Evolutionary conservation across 768 basidiomycete genomes (phyloP).

Genomic region (Tylopilus rubrobrunneus): DNA sequence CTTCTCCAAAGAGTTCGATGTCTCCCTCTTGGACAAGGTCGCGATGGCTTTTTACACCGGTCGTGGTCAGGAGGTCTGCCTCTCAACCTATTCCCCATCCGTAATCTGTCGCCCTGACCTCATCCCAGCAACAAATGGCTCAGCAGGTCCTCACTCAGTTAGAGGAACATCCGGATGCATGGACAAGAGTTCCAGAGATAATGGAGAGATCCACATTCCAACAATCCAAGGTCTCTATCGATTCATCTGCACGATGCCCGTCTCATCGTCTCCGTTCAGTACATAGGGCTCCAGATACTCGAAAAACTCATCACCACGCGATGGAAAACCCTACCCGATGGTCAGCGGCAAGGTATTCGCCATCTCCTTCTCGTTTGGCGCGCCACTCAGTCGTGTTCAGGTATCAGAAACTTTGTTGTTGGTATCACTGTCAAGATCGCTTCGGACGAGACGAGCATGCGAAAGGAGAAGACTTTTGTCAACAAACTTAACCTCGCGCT

Average conservation of each 20-base stretch:
- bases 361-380: constrained; percentile 1
- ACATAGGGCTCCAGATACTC: constrained; percentile 93
- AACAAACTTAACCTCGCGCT: constrained; percentile 97
- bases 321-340: constrained; percentile 95
- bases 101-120: constrained; percentile 5
- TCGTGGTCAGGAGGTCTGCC: constrained; percentile 71
- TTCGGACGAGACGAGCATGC: constrained; percentile 83
- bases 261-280: constrained; percentile 46
- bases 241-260: neutral
- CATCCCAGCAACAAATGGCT: constrained; percentile 82
- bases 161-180: constrained; percentile 93
- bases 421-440: constrained; percentile 90
- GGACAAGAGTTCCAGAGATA: constrained; percentile 95
- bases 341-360: constrained; percentile 78
- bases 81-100: constrained; percentile 5
- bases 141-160: constrained; percentile 94
- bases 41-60: constrained; percentile 90
- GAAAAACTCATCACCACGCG: constrained; percentile 92
- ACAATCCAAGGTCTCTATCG: constrained; percentile 68
- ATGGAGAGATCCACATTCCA: constrained; percentile 79
- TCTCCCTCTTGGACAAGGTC: constrained; percentile 88
- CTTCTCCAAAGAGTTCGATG: constrained; percentile 92
- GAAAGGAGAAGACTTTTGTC: constrained; percentile 90
- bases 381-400: constrained; percentile 34
- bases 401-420: constrained; percentile 96